Evolutionary conservation across 768 basidiomycete species (phyloP).

Genomic region (Agrocybe pediades): DNA sequence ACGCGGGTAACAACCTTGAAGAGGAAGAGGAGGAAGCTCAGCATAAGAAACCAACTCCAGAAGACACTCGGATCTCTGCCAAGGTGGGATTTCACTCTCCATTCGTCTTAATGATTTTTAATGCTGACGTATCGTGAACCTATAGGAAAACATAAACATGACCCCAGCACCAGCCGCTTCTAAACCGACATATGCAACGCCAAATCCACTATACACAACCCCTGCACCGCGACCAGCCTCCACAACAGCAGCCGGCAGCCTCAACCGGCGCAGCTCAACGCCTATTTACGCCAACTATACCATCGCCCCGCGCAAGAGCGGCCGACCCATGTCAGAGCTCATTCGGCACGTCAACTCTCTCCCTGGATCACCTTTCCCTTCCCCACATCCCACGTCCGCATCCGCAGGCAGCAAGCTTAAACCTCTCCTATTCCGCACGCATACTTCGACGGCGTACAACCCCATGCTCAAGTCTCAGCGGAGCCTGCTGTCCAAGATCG

Average conservation of each 20-base stretch:
- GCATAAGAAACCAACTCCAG: neutral
- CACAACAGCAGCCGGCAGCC: constrained; percentile 10
- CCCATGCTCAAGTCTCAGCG: constrained; percentile 69
- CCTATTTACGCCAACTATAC: constrained; percentile 41
- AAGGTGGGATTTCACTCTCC: constrained; percentile 25
- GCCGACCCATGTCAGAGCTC: constrained; percentile 73
- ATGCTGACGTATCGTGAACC: neutral
- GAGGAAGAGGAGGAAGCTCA: neutral
- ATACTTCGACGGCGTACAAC: constrained; percentile 48
- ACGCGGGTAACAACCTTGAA: no score
- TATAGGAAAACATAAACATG: constrained; percentile 33
- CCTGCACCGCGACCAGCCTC: constrained; percentile 11
- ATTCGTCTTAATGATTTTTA: neutral
- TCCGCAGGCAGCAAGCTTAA: constrained; percentile 14
- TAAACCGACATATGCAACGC: constrained; percentile 2
- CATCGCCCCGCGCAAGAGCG: constrained; percentile 49
- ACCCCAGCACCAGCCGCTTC: constrained; percentile 9
- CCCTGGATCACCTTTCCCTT: constrained; percentile 61
- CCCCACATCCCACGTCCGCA: constrained; percentile 23
- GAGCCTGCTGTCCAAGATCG: constrained; percentile 64
- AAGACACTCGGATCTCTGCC: constrained; percentile 10
- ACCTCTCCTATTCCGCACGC: constrained; percentile 15
- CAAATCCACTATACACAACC: constrained; percentile 4
- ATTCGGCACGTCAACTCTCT: constrained; percentile 71
- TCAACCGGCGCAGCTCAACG: constrained; percentile 19